Base-by-base conservation (phyloP, 2,329 filamentous ascomycete species). In the Cladorrhinum sp. region DNA sequence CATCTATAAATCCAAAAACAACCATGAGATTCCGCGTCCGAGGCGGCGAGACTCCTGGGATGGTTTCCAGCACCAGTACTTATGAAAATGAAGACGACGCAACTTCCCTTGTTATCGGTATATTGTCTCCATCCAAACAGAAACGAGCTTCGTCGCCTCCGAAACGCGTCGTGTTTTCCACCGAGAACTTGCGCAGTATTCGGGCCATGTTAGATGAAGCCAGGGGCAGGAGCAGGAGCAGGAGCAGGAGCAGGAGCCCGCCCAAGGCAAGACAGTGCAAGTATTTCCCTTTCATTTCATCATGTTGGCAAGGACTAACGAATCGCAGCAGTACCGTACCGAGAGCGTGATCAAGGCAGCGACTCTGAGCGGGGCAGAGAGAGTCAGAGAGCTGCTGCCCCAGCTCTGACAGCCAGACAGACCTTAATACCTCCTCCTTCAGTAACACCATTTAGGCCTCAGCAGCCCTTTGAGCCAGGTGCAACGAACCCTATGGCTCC, bases 101-200 rank as follows among this genome's bases (percentile, higher is more conserved):
- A 28, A 28, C 9, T 36, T 9, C 8, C 14, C 4, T 10, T 36
- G 33, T 16, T 36, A 9, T 36, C 9, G 33, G 33, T 36, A 36
- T 36, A 2, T 16, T 36, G 33, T 36, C 33, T 3, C 33, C 33
- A 16, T 36, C 33, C 33, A 36, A 16, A 9, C 8, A 9, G 12
- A 36, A 36, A 36, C 33, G 8, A 36, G 16, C 26, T 54, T 3
- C 28, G 1, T 33, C 55, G 1, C 18, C 59, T 42, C 58, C 57
- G n/a, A 56, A 60, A 20, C 63, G 58, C 24, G 61, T 62, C 24
- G 57, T 62, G 9, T 46, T 65, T 0, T 36, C 58, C 6, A 28
- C 51, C 23, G 30, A 46, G 16, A 62, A 59, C 23, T 23, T 58
- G 10, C 54, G 55, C 18, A 49, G 36, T 18, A 57, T 61, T 18